Evolutionary conservation across 345 rosid genomes (phyloP).

Genomic region (Linum lewisii): DNA sequence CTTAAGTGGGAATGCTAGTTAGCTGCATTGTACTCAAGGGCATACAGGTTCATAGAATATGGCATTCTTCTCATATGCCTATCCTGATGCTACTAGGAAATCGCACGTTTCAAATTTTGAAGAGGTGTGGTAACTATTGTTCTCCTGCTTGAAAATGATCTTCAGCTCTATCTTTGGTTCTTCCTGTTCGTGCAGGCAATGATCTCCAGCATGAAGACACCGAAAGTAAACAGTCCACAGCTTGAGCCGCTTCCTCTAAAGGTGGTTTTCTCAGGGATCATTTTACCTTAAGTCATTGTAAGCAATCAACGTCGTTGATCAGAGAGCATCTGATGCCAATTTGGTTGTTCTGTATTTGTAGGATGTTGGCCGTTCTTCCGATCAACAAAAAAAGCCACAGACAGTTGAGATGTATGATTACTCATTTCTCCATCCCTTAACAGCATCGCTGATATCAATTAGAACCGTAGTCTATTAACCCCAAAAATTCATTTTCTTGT

Average conservation of each 20-base stretch:
- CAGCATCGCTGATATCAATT: too few species aligned
- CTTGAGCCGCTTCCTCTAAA: constrained; percentile 27
- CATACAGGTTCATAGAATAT: too few species aligned
- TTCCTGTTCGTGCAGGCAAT: constrained; percentile 31
- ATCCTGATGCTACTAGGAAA: not conserved
- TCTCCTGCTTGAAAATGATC: not conserved
- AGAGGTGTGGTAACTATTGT: not conserved
- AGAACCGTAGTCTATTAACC: too few species aligned
- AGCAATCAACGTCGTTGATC: not conserved
- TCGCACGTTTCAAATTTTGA: not conserved
- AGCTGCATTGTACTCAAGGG: too few species aligned
- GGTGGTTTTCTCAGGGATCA: constrained; percentile 26
- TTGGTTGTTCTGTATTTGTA: constrained; percentile 24
- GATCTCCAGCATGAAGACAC: constrained; percentile 22
- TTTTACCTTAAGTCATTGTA: not conserved
- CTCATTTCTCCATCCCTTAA: not conserved
- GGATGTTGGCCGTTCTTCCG: constrained; percentile 24
- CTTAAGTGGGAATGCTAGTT: not conserved
- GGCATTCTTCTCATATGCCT: too few species aligned
- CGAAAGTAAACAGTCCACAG: constrained; percentile 29
- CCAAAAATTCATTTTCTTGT: too few species aligned
- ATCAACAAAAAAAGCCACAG: constrained; percentile 28
- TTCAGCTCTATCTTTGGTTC: not conserved
- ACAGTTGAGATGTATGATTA: constrained; percentile 36
- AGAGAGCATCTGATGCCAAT: constrained; percentile 2